phyloP scores from a whole-genome alignment of 768 basidiomycete species.

The Kondoa malvinella region DNA sequence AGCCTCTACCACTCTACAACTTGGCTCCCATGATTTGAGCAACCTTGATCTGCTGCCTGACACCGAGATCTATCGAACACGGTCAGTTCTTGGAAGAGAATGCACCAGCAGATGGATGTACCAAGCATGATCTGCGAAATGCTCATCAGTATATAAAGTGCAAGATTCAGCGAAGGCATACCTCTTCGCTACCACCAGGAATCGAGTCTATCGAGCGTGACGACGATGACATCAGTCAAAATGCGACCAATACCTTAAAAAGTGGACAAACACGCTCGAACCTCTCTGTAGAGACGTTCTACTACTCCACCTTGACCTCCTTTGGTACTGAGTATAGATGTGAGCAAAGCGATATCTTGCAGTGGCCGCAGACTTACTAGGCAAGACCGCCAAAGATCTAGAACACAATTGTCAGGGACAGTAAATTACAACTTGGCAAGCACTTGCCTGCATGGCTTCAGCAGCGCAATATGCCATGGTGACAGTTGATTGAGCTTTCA shows the following conservation, averaged over 20 bases:
- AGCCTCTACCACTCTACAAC: not conserved
- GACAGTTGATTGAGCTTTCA: conserved; percentile 22
- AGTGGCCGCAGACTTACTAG: too few species aligned
- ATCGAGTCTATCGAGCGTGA: conserved; percentile 10
- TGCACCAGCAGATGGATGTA: not conserved
- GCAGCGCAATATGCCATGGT: conserved; percentile 12
- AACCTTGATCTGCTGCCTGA: conserved; percentile 19
- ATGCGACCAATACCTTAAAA: not conserved
- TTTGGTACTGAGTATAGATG: not conserved
- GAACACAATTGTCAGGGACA: too few species aligned
- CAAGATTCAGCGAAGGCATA: not conserved
- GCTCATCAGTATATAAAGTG: too few species aligned
- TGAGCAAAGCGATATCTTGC: not conserved
- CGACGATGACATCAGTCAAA: not conserved
- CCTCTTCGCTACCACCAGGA: conserved; percentile 12
- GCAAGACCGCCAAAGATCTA: conserved; percentile 20
- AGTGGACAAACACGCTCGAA: too few species aligned
- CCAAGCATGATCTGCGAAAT: conserved; percentile 17
- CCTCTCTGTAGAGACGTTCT: conserved; percentile 11
- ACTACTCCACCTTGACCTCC: conserved; percentile 17
- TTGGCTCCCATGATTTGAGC: conserved; percentile 22
- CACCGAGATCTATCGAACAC: conserved; percentile 12
- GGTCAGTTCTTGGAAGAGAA: not conserved
- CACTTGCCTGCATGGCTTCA: conserved; percentile 10
- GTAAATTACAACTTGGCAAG: too few species aligned